Evolutionary conservation across 2,329 filamentous ascomycete species (phyloP).

Genomic region (Phyllosticta citrichinensis): DNA sequence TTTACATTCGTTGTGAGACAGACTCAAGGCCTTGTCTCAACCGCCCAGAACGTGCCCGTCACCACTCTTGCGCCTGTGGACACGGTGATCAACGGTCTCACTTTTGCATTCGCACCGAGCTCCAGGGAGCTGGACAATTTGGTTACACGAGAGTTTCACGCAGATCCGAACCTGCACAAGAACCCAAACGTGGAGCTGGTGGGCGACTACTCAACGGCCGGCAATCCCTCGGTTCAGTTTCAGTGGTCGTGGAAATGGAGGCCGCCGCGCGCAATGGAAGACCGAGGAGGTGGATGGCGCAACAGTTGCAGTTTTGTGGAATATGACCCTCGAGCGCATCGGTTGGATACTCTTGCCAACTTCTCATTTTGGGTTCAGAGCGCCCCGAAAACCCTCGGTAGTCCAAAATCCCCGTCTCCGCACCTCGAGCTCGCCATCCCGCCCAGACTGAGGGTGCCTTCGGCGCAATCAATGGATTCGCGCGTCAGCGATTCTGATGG

Average conservation of each 20-base stretch:
- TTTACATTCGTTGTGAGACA: slow-evolving; percentile 78
- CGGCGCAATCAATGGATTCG: slow-evolving; percentile 76
- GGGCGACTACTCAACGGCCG: slow-evolving; percentile 80
- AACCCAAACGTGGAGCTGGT: slow-evolving; percentile 92
- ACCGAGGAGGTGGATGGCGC: slow-evolving; percentile 84
- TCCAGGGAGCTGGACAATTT: slow-evolving; percentile 83
- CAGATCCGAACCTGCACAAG: slow-evolving; percentile 94
- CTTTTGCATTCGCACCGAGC: slow-evolving; percentile 83
- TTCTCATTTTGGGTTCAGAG: slow-evolving; percentile 95
- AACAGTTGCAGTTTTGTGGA: slow-evolving; percentile 97
- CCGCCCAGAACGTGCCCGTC: slow-evolving; percentile 25
- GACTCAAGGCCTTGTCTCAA: slow-evolving; percentile 32
- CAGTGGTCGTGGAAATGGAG: slow-evolving; percentile 98
- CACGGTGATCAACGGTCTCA: slow-evolving; percentile 76
- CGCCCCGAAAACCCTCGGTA: slow-evolving; percentile 36
- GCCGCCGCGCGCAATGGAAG: slow-evolving; percentile 71
- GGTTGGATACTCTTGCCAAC: slow-evolving; percentile 75
- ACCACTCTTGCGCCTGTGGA: slow-evolving; percentile 37
- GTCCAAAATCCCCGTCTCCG: slow-evolving; percentile 47
- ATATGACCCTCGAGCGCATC: slow-evolving; percentile 88
- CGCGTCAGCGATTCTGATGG: slow-evolving; percentile 63
- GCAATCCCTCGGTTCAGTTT: slow-evolving; percentile 76
- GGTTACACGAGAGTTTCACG: slow-evolving; percentile 90
- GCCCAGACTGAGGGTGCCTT: slow-evolving; percentile 72
- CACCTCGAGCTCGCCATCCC: slow-evolving; percentile 64